Evolutionary conservation across 2,329 filamentous ascomycete genomes (phyloP), one percentile per base, ranked within the genome.

Genomic region (Mycosphaerella sp.): DNA sequence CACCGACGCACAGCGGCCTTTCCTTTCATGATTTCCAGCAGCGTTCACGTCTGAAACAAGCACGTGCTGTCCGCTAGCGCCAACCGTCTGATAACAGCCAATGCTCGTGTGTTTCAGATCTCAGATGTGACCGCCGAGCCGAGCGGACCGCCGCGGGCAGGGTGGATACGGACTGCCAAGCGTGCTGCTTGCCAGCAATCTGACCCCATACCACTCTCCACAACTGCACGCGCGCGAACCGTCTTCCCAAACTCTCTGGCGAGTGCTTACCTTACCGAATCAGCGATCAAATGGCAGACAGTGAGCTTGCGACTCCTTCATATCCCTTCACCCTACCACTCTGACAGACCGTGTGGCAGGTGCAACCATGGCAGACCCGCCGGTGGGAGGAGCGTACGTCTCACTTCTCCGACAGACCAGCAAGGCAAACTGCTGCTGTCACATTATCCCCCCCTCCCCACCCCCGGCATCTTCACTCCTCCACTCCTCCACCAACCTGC

Each of bases 311-410:
- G 17, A 41, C 9, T 10, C 16, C 21, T 18, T 47, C 41, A 46
- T 41, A 12, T 14, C 25, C n/a, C 36, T 27, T 27, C 25, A 34
- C 40, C 17, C 16, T 6, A n/a, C n/a, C 9, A 34, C 14, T 30
- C 36, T n/a, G 35, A 45, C 41, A 49, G 28, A 35, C 44, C 21
- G 41, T 44, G 40, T 27, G 36, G 41, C 53, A 44, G 41, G 48
- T 41, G 34, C 53, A 9, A 44, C 44, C 17, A 36, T 46, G 41
- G 42, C 44, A 42, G 42, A 48, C 25, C 46, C 53, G 30, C 53
- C 49, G 9, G 30, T 47, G 32, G 53, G 53, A 41, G 53, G 37
- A 46, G 47, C 41, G 53, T 50, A 55, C 35, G 53, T 44, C 42
- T 43, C 40, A 50, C 13, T 17, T 59, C 64, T 54, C 25, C 18